phyloP scores from a whole-genome alignment of 2,329 filamentous ascomycete genomes.

The Botrytis fragariae region DNA sequence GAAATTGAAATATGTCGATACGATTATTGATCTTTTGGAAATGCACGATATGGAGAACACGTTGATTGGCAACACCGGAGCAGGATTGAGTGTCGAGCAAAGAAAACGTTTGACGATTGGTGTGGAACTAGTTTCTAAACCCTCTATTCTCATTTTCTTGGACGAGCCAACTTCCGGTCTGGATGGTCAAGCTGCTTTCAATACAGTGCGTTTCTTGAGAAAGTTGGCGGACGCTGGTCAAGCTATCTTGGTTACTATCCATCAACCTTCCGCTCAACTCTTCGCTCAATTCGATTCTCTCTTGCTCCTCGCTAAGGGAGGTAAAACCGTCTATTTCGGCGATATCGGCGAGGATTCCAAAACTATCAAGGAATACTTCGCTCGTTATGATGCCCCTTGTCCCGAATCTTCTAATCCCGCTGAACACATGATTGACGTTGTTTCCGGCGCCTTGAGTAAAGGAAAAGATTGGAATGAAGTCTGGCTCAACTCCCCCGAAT shows the following conservation, averaged over 20 bases:
- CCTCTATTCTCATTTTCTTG: constrained; percentile 58
- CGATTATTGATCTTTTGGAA: constrained; percentile 63
- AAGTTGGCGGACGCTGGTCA: constrained; percentile 57
- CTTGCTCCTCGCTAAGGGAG: constrained; percentile 62
- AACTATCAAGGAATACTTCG: constrained; percentile 62
- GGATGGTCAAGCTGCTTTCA: constrained; percentile 62
- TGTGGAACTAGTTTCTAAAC: constrained; percentile 57
- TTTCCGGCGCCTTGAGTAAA: constrained; percentile 50
- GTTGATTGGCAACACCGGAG: constrained; percentile 61
- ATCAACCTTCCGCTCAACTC: constrained; percentile 53
- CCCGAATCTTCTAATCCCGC: constrained; percentile 44
- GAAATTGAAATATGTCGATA: constrained; percentile 82
- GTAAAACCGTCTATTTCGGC: constrained; percentile 68
- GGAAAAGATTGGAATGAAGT: constrained; percentile 65
- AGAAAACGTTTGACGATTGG: constrained; percentile 61
- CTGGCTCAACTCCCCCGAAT: constrained; percentile 61
- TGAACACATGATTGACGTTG: constrained; percentile 47
- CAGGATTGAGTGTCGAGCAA: constrained; percentile 60
- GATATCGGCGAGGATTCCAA: constrained; percentile 60
- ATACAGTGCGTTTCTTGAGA: constrained; percentile 59
- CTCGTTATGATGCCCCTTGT: constrained; percentile 46
- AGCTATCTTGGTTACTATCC: constrained; percentile 54
- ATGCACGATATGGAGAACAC: constrained; percentile 67
- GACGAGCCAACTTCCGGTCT: constrained; percentile 62
- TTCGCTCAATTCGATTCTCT: constrained; percentile 59